Evolutionary conservation across 495 filamentous ascomycete species (phyloP), one percentile per base, ranked within the genome.

Genomic region (Penicillium chermesinum): DNA sequence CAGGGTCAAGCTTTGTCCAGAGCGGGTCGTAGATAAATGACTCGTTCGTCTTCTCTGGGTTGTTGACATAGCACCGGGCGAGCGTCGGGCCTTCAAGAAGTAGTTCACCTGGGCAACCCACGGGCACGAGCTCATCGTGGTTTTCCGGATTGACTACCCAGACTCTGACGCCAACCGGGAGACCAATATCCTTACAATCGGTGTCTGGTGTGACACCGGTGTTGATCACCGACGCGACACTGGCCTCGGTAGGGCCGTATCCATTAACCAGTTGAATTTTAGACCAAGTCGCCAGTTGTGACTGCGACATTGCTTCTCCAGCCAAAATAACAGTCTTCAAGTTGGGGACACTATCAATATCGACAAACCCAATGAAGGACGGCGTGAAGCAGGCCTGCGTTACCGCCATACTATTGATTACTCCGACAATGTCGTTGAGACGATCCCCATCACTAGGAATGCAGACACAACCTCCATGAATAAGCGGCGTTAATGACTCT

Each of bases 231-330:
- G 69, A 64, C 2, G 64, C 62, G 14, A 76, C 66, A 41, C 69
- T 62, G 46, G 56, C 62, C 48, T 77, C 74, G 3, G 70, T 73
- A 1, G 82, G 82, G 0, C 82, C 82, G 47, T 84, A 86, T 2
- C 69, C 80, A 57, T 84, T 84, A 48, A 83, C 55, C 41, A 81
- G 65, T 62, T 65, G 63, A 27, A 76, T 69, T 46, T 59, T 67
- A 10, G 72, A 78, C 82, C 82, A 85, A 17, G 67, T 73, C 1
- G 66, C 61, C 30, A 79, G 59, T 46, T 78, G 58, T 2, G 71
- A 70, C 33, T 69, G 64, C 17, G 73, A 72, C 72, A 84, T 76
- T 33, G 75, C 64, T 57, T 86, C 82, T 7, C 80, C 80, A 7
- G 62, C 73, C 21, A 77, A 59, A 15, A 76, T 59, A 1, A 82